Evolutionary conservation across 768 basidiomycete species (phyloP), one percentile per base, ranked within the genome.

Genomic region (Glaciozyma antarctica): DNA sequence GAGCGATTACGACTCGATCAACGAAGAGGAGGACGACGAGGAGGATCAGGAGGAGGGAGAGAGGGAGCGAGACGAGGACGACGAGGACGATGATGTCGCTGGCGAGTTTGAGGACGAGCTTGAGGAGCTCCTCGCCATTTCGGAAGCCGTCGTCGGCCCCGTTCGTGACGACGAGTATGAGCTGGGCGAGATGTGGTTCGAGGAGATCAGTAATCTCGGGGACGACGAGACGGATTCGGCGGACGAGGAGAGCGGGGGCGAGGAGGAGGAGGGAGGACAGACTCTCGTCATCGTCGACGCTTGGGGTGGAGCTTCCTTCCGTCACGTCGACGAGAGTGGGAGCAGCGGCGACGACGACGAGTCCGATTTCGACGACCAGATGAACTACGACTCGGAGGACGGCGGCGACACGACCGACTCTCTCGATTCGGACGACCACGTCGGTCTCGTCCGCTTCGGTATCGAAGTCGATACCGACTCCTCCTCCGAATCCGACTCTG

Each of bases 371-470:
- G 61, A 60, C 41, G 67, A 62, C 34, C 38, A 41, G 38, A 41
- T 41, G 38, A 41, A 41, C 38, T 41, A 41, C 38, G 62, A 41
- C n/a, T 28, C 19, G 17, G 65, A 71, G 5, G 69, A 69, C 28
- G 67, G 63, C 30, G 62, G 65, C 22, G 68, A 66, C 30, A 66
- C 65, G 22, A 71, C 66, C 45, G 70, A 67, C 45, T 66, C 64
- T 22, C 52, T 65, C 16, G 68, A 71, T 38, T 68, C 68, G 57
- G 66, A 59, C 19, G 64, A 68, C 43, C 66, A 66, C 26, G 55
- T 72, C 56, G 69, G 64, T 22, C 65, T 72, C 19, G 69, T 68
- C 16, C 60, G 73, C 24, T 61, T 72, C 30, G 73, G 73, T 16
- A 69, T 72, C 38, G 65, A 69, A 49, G 61, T 64, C 54, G 69